Evolutionary conservation across 768 basidiomycete genomes (phyloP).

Genomic region (Boletus subcaerulescens): DNA sequence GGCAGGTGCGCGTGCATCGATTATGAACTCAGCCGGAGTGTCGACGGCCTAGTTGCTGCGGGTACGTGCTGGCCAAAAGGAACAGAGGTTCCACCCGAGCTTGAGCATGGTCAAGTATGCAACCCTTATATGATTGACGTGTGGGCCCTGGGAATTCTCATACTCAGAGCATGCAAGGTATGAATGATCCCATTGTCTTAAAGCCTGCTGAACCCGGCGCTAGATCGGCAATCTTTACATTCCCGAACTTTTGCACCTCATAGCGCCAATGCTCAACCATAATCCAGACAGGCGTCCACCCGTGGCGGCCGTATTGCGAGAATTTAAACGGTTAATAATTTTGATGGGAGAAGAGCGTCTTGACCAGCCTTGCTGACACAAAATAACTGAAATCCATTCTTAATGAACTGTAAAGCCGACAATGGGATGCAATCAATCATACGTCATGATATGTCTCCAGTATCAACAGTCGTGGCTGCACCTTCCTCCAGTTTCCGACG

Average conservation of each 20-base stretch:
- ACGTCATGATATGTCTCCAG: conserved; percentile 12
- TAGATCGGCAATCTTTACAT: conserved; percentile 57
- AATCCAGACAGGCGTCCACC: conserved; percentile 52
- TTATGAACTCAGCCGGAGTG: conserved; percentile 62
- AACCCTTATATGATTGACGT: conserved; percentile 74
- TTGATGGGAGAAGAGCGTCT: conserved; percentile 38
- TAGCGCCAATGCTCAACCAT: conserved; percentile 57
- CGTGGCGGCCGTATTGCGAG: conserved; percentile 43
- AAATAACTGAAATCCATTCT: neutral
- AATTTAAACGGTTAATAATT: conserved; percentile 50
- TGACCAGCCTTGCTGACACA: conserved; percentile 11
- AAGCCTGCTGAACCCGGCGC: conserved; percentile 2
- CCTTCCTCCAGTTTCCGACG: conserved; percentile 62
- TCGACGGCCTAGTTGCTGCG: conserved; percentile 38
- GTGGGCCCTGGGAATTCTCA: conserved; percentile 66
- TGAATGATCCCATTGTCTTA: conserved; percentile 8
- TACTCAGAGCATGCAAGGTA: conserved; percentile 66
- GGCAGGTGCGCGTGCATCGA: conserved; percentile 73
- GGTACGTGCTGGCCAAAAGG: conserved; percentile 45
- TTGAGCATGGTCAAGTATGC: conserved; percentile 44
- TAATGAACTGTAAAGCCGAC: neutral
- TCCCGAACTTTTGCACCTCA: conserved; percentile 57
- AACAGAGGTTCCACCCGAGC: conserved; percentile 72
- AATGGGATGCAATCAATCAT: neutral
- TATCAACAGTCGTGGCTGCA: neutral